Conservation (phyloP, 1,139 yeast species). For the Sugiyamaella paludigena region DNA sequence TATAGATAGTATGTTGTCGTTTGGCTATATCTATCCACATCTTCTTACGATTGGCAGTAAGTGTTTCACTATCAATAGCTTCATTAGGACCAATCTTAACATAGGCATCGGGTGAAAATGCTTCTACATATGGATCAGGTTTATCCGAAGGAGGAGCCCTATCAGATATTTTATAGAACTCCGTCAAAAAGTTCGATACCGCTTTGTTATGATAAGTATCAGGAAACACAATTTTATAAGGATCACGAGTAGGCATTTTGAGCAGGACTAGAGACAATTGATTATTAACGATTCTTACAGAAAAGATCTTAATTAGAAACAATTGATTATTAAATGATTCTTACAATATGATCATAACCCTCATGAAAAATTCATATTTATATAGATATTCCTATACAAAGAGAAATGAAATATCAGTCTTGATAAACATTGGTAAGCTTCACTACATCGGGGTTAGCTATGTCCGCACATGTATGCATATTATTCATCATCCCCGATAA, state of each 20-base stretch:
- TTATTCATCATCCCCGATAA: too few species aligned
- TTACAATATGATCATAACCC: too few species aligned
- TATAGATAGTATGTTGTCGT: constrained; percentile 10
- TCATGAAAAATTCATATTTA: too few species aligned
- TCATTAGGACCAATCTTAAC: constrained; percentile 8
- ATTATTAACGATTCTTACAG: background rate
- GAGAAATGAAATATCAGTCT: too few species aligned
- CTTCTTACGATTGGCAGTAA: constrained; percentile 4
- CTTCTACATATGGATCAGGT: constrained; percentile 9
- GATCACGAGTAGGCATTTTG: constrained; percentile 1
- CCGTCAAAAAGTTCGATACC: constrained; percentile 7
- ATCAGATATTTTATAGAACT: constrained; percentile 13
- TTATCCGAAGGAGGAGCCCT: constrained; percentile 5
- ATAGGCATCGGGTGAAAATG: constrained; percentile 8
- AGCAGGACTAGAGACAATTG: background rate
- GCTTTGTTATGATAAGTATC: constrained; percentile 5
- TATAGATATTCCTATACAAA: too few species aligned
- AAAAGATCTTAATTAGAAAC: background rate
- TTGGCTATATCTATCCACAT: constrained; percentile 10
- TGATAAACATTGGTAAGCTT: too few species aligned
- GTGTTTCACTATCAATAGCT: constrained; percentile 5
- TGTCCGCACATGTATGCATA: too few species aligned
- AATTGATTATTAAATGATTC: too few species aligned
- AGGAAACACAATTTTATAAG: constrained; percentile 16
- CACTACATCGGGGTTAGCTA: too few species aligned